Evolutionary conservation across 805 yeast species (phyloP).

Genomic region (Starmerella roubikii): DNA sequence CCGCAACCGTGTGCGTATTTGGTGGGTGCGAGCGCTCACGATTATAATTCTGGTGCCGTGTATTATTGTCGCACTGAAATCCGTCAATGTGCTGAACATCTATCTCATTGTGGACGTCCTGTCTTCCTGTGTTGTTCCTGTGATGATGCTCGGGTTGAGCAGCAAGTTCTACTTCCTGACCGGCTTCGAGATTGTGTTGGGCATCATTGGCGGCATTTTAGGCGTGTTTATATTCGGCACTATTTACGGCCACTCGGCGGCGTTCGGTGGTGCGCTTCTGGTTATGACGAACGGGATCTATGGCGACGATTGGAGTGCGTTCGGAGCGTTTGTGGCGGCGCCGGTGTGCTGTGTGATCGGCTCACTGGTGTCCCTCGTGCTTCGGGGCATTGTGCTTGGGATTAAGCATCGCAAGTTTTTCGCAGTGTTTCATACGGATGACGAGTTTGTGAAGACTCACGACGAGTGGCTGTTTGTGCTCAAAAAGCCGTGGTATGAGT

Average conservation of each 20-base stretch:
- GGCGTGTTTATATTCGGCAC: slow-evolving; percentile 76
- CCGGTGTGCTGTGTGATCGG: slow-evolving; percentile 65
- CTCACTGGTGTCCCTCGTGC: slow-evolving; percentile 38
- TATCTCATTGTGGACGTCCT: slow-evolving; percentile 83
- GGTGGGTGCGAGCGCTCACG: slow-evolving; percentile 58
- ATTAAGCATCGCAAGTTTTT: slow-evolving; percentile 7
- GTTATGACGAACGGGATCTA: slow-evolving; percentile 57
- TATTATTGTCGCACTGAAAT: slow-evolving; percentile 70
- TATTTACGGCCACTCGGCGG: slow-evolving; percentile 55
- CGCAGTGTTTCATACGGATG: slow-evolving; percentile 18
- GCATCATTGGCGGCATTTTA: slow-evolving; percentile 72
- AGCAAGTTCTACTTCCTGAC: slow-evolving; percentile 52
- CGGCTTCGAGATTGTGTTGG: slow-evolving; percentile 69
- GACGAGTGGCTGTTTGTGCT: slow-evolving; percentile 13
- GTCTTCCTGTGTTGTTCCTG: slow-evolving; percentile 76
- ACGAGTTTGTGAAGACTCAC: slow-evolving; percentile 8
- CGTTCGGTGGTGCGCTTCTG: slow-evolving; percentile 57
- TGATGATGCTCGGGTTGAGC: slow-evolving; percentile 65
- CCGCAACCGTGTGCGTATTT: slow-evolving; percentile 58
- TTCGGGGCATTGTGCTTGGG: slow-evolving; percentile 18
- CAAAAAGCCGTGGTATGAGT: slow-evolving; percentile 19
- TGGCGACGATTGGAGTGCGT: slow-evolving; percentile 78
- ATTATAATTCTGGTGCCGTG: slow-evolving; percentile 73
- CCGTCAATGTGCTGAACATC: slow-evolving; percentile 71
- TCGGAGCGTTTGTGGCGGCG: slow-evolving; percentile 87